These are phyloP conservation scores for Phytophthora megakarya DNA, from an alignment of 352 stramenopile genomes.

Conservation along the genomic window DNA sequence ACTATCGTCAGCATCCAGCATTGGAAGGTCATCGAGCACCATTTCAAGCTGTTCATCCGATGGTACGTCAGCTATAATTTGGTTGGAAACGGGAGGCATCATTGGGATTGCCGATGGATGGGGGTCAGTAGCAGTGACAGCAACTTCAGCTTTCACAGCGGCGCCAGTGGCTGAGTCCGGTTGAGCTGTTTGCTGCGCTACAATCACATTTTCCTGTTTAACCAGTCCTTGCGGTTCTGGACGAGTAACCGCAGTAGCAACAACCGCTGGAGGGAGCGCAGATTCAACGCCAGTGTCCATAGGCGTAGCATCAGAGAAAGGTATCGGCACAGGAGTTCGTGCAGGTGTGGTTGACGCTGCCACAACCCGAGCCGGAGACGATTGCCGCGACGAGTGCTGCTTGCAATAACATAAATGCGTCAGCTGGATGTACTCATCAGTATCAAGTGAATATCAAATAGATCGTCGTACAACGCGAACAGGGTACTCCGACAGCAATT, in stretches of 20 bases:
- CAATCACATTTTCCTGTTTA: constrained; percentile 14
- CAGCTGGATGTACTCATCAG: not conserved
- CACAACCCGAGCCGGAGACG: constrained; percentile 26
- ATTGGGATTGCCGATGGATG: constrained; percentile 18
- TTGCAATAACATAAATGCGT: not conserved
- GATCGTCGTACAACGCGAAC: constrained; percentile 43
- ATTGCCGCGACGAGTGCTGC: constrained; percentile 38
- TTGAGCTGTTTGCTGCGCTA: constrained; percentile 1
- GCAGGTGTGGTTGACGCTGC: constrained; percentile 4
- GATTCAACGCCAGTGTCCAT: not conserved
- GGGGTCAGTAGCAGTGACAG: not conserved
- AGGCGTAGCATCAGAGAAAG: constrained; percentile 11
- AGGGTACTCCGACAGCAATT: constrained; percentile 70
- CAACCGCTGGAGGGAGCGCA: not conserved
- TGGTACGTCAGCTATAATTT: constrained; percentile 47
- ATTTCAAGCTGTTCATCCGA: constrained; percentile 79
- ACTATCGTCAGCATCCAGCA: constrained; percentile 74
- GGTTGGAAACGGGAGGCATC: constrained; percentile 34
- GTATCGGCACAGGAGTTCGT: constrained; percentile 18
- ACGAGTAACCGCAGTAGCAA: not conserved
- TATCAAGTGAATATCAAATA: not conserved
- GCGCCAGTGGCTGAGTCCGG: not conserved
- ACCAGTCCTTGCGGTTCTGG: not conserved
- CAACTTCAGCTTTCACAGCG: constrained; percentile 25
- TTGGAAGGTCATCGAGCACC: constrained; percentile 70